Base-by-base conservation (phyloP, 805 yeast genomes). In the Kluyveromyces starmeri region DNA sequence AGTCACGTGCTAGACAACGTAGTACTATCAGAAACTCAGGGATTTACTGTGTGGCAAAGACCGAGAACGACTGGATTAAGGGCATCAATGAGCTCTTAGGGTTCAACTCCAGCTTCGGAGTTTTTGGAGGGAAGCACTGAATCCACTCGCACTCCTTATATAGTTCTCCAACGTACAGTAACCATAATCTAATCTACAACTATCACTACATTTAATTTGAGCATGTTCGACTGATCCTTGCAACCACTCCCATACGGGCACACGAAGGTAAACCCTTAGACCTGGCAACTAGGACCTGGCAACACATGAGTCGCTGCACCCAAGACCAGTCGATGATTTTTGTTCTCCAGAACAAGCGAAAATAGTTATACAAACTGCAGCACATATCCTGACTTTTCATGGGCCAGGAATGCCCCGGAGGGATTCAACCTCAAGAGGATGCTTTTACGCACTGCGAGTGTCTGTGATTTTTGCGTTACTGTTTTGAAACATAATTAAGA, bases 61-160 rank as follows among this genome's bases (percentile, higher is more conserved):
- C 79, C 6, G 84, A 78, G 42, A 79, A 81, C 44, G 96, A 89
- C 52, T 89, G 97, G 97, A 86, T 88, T 2, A 72, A 71, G 38
- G 95, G 94, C 21, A 76, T 89, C 36, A 89, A 88, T 50, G 88
- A 83, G 46, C 67, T 88, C 39, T 59, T 88, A 28, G 96, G 96
- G 2, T 88, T 88, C 67, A 88, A 88, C 54, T 76, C 86, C 9
- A 72, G 85, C 36, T 88, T 88, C 55, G 78, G 79, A 47, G 68
- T 70, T n/a, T n/a, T n/a, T n/a, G n/a, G n/a, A n/a, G n/a, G n/a
- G n/a, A n/a, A n/a, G n/a, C n/a, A n/a, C n/a, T n/a, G n/a, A n/a
- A n/a, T n/a, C n/a, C n/a, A n/a, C n/a, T n/a, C n/a, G 23, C 11
- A 20, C 8, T 20, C 8, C 11, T 8, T 20, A 20, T 20, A 20